Evolutionary conservation across 106 monocot genomes (phyloP).

Genomic region (Dendrobium catenatum): DNA sequence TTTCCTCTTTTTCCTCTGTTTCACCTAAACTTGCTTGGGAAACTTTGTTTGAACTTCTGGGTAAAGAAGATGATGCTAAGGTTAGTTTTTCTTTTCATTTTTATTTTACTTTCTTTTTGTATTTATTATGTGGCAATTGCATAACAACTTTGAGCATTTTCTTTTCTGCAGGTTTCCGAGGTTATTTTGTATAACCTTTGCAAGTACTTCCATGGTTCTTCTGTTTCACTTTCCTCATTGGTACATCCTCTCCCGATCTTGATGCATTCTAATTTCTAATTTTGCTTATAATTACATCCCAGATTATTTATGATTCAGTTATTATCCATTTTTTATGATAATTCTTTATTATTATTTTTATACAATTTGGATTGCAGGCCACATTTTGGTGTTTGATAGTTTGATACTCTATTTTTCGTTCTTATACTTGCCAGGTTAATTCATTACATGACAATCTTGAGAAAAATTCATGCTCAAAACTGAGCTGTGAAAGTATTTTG

Average conservation of each 20-base stretch:
- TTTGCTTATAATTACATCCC: conserved; percentile 1
- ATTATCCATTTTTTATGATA: background rate
- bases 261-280: background rate
- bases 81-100: conserved; percentile 19
- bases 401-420: conserved; percentile 7
- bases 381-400: background rate
- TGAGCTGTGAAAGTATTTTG: conserved; percentile 26
- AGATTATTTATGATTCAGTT: background rate
- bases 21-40: conserved; percentile 58
- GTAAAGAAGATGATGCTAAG: conserved; percentile 55
- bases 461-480: conserved; percentile 18
- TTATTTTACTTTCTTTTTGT: background rate
- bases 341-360: background rate
- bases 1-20: conserved; percentile 60
- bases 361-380: background rate
- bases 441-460: conserved; percentile 27
- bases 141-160: background rate
- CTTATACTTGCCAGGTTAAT: conserved; percentile 24
- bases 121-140: background rate
- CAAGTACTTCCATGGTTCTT: conserved; percentile 37
- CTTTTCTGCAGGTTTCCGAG: conserved; percentile 40
- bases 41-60: conserved; percentile 39
- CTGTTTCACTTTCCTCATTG: conserved; percentile 39
- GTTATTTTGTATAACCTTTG: conserved; percentile 45
- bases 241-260: conserved; percentile 21